Base-by-base conservation (phyloP, 192 early-diverging fungal genomes). In the Coemansia sp. region DNA sequence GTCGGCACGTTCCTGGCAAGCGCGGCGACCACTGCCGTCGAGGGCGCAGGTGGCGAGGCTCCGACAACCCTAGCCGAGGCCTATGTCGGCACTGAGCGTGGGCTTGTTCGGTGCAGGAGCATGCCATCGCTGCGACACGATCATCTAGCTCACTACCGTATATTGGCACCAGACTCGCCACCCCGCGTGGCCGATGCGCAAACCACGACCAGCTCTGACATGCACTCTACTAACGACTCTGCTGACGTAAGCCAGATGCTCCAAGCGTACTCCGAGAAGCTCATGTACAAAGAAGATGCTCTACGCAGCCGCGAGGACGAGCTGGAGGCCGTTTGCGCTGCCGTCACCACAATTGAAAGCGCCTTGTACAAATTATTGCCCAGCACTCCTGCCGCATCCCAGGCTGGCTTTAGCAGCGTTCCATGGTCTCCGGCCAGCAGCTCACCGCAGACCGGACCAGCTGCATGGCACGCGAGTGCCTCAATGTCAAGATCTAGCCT, bases 251-350 rank as follows among this genome's bases (percentile, higher is more conserved):
- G 64, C 22, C 80, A 78, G 50, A 78, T 83, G 80, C 75, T 76
- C 33, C 60, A 65, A 31, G 75, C 69, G 8, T 83, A 83, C 50
- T 83, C 80, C 22, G 75, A 78, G 36, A 83, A 83, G 72, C 75
- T 83, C 22, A 76, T 83, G 65, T 41, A 60, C 18, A 83, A 83
- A 53, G 80, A 83, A n/a, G 80, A 83, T 20, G 68, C 75, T 16
- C 62, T 83, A 62, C 80, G 75, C 65, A 75, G 69, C 41, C 80
- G 80, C 57, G 80, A 83, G 62, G 80, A 83, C 20, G 80, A 83
- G 49, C 72, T 83, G 50, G 80, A 83, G 39, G 62, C 69, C 16
- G 76, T 77, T 33, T 66, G 69, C 15, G 49, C 55, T 2, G 16
- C 57, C 7, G 72, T 68, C 1, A 29, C 50, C 8, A 75, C 71